These are phyloP conservation scores for Metschnikowia chrysomelidarum DNA, from an alignment of 805 yeast genomes.

Conservation along the genomic window DNA sequence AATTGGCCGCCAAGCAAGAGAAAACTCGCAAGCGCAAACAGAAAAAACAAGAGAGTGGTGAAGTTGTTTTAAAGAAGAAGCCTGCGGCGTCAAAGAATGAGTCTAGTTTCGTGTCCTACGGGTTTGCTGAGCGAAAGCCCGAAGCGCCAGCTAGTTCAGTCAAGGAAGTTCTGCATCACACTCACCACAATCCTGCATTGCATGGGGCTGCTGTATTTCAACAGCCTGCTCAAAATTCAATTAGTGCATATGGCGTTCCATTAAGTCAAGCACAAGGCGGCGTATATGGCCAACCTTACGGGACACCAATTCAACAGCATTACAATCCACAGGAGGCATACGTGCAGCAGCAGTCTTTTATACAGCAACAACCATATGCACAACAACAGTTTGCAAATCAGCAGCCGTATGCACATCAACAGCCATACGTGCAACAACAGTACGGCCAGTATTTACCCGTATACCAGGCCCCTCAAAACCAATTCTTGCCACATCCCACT, in stretches of 20 bases:
- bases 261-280: neutral
- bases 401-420: slow-evolving; percentile 7
- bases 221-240: neutral
- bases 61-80: slow-evolving; percentile 20
- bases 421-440: slow-evolving; percentile 8
- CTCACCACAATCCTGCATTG: slow-evolving; percentile 11
- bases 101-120: slow-evolving; percentile 19
- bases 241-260: slow-evolving; percentile 1
- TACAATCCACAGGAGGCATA: neutral
- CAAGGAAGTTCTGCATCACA: slow-evolving; percentile 5
- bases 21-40: slow-evolving; percentile 59
- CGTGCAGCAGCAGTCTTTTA: slow-evolving; percentile 9
- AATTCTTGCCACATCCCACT: slow-evolving; percentile 5
- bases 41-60: slow-evolving; percentile 24
- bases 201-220: slow-evolving; percentile 6
- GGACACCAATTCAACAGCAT: slow-evolving; percentile 8
- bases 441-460: slow-evolving; percentile 9
- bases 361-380: slow-evolving; percentile 15
- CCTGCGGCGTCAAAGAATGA: slow-evolving; percentile 12
- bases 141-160: neutral
- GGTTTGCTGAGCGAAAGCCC: slow-evolving; percentile 13
- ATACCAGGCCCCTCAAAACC: slow-evolving; percentile 16
- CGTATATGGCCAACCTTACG: slow-evolving; percentile 3
- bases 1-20: slow-evolving; percentile 62
- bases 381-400: slow-evolving; percentile 6